These are phyloP conservation scores for Raphanus raphanistrum DNA, from an alignment of 345 rosid species.

Conservation along the genomic window DNA sequence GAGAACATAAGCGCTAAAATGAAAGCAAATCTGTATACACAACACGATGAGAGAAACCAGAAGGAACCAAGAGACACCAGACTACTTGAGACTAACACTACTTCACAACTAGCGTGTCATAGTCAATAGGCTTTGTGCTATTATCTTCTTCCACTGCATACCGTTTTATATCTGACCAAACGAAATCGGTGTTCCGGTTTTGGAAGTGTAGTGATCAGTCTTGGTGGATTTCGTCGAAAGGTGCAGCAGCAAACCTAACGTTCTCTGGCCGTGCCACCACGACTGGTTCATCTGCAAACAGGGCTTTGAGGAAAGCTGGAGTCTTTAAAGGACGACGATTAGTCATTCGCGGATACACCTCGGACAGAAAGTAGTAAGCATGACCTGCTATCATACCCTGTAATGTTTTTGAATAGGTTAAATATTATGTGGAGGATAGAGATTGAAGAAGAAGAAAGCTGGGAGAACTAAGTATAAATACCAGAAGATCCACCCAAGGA, in stretches of 20 bases:
- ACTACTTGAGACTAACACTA: conserved; percentile 19
- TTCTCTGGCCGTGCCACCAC: conserved; percentile 75
- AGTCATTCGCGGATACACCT: conserved; percentile 89
- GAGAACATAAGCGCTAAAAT: background rate
- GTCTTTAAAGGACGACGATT: conserved; percentile 84
- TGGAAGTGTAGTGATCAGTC: conserved; percentile 41
- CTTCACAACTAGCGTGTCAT: conserved; percentile 13
- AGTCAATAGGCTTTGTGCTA: background rate
- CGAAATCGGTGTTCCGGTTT: background rate
- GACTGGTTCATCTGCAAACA: conserved; percentile 87
- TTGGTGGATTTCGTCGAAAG: conserved; percentile 64
- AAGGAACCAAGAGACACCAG: conserved; percentile 15
- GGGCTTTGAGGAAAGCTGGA: conserved; percentile 73
- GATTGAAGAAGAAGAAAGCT: background rate
- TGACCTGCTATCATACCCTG: conserved; percentile 99
- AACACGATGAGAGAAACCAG: background rate
- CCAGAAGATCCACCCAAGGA: conserved; percentile 98
- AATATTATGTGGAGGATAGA: background rate
- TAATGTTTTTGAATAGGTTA: background rate
- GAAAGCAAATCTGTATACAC: conserved; percentile 27
- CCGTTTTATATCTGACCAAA: conserved; percentile 15
- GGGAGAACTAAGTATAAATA: conserved; percentile 26
- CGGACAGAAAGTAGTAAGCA: conserved; percentile 96
- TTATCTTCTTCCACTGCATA: conserved; percentile 20
- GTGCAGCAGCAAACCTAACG: conserved; percentile 79